Conservation (phyloP, 73 alveolate genomes). For the Symbiodinium pilosum region DNA sequence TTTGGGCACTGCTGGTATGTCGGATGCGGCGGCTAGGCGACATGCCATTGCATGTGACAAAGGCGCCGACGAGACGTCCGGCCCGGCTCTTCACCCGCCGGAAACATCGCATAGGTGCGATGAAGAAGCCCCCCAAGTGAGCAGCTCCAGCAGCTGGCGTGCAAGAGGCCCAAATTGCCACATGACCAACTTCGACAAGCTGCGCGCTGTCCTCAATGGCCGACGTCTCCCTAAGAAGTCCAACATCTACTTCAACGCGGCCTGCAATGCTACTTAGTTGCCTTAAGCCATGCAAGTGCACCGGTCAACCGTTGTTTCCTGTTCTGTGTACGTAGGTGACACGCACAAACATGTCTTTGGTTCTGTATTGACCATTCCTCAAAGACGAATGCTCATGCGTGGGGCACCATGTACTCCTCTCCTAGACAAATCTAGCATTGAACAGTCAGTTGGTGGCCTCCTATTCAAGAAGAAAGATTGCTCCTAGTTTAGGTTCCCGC, state of each 20-base stretch:
- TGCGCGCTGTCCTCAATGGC: neutral
- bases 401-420: neutral
- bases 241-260: neutral
- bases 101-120: neutral
- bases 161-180: neutral
- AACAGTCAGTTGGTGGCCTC: neutral
- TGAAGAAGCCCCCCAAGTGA: neutral
- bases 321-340: too few species aligned
- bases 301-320: neutral
- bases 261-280: neutral
- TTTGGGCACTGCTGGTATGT: neutral
- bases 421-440: neutral
- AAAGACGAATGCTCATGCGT: neutral
- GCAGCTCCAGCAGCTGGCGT: neutral
- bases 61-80: neutral
- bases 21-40: neutral
- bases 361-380: neutral
- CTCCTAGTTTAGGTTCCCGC: neutral
- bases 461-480: neutral
- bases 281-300: neutral
- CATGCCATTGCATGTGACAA: neutral
- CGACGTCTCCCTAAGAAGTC: neutral
- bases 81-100: neutral
- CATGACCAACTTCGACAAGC: neutral
- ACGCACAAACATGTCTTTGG: too few species aligned